phyloP scores from a whole-genome alignment of 1,139 yeast genomes.

The Arxiozyma heterogenica region DNA sequence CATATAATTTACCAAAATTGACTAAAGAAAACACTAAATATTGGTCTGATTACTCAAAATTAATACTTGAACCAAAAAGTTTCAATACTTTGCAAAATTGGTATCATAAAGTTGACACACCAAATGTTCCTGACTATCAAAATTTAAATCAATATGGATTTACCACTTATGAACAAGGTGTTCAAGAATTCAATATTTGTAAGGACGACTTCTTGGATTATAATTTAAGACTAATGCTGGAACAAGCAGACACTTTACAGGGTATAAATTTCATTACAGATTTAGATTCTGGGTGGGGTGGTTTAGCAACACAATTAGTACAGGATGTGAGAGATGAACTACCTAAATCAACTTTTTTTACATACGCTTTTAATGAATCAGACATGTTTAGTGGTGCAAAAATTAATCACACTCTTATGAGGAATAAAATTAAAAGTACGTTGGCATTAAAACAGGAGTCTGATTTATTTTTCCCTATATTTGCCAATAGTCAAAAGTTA shows the following conservation, averaged over 20 bases:
- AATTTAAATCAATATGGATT: slow-evolving; percentile 28
- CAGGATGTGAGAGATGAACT: slow-evolving; percentile 60
- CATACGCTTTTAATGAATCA: slow-evolving; percentile 42
- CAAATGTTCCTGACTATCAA: slow-evolving; percentile 26
- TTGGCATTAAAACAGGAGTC: slow-evolving; percentile 20
- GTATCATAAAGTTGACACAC: slow-evolving; percentile 34
- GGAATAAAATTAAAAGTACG: slow-evolving; percentile 24
- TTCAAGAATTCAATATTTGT: slow-evolving; percentile 37
- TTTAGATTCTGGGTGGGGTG: slow-evolving; percentile 77
- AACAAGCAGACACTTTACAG: slow-evolving; percentile 62
- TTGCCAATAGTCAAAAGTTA: slow-evolving; percentile 10
- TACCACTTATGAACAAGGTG: slow-evolving; percentile 40
- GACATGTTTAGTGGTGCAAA: slow-evolving; percentile 16
- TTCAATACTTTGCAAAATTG: slow-evolving; percentile 48
- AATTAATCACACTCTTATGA: slow-evolving; percentile 6
- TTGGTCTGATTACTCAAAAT: slow-evolving; percentile 77
- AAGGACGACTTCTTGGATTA: slow-evolving; percentile 47
- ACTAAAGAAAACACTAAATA: slow-evolving; percentile 40
- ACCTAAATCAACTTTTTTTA: slow-evolving; percentile 51
- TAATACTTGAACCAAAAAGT: slow-evolving; percentile 57
- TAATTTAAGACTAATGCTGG: slow-evolving; percentile 55
- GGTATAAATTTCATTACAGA: slow-evolving; percentile 67
- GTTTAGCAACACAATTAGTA: slow-evolving; percentile 50
- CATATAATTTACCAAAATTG: slow-evolving; percentile 31
- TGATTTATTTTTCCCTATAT: slow-evolving; percentile 26